Percentiles rank a stretch among this genome's conserved stretches.
These are phyloP conservation scores for Ramaria rubella DNA, from an alignment of 768 basidiomycete genomes.

Conservation along the genomic window DNA sequence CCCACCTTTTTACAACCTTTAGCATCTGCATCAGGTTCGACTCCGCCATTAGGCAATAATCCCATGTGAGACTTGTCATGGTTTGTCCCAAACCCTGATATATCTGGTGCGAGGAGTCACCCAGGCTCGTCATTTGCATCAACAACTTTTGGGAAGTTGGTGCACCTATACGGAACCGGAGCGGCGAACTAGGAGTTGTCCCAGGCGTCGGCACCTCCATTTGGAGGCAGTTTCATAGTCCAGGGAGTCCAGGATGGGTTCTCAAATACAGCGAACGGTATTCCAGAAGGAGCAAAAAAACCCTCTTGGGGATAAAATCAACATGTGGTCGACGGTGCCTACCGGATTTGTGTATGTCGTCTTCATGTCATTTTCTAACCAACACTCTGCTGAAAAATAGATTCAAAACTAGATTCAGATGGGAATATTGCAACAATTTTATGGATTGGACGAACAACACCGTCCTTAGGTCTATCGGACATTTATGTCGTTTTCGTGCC, in stretches of 20 bases:
- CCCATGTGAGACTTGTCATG: neutral
- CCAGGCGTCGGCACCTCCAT: neutral
- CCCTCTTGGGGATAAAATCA: neutral
- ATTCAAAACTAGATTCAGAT: slow-evolving; percentile 2
- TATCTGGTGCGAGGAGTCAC: neutral
- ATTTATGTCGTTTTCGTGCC: no score
- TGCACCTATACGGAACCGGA: neutral
- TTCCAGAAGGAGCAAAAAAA: neutral
- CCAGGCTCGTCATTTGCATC: neutral
- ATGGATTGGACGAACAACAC: slow-evolving; percentile 3
- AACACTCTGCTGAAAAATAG: neutral
- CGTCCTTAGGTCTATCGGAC: no score
- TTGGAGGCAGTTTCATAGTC: neutral
- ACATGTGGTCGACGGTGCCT: slow-evolving; percentile 11
- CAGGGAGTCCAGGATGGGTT: neutral
- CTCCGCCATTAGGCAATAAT: no score
- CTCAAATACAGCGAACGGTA: neutral
- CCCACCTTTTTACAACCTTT: neutral
- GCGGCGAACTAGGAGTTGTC: neutral
- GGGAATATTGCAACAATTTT: slow-evolving; percentile 6
- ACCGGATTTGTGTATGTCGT: slow-evolving; percentile 6
- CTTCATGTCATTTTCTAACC: neutral
- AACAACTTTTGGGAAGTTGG: neutral
- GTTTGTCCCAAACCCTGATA: neutral
- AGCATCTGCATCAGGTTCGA: neutral